Evolutionary conservation across 2,329 filamentous ascomycete genomes (phyloP), one percentile per base, ranked within the genome.

Genomic region (Fonsecaea monophora): DNA sequence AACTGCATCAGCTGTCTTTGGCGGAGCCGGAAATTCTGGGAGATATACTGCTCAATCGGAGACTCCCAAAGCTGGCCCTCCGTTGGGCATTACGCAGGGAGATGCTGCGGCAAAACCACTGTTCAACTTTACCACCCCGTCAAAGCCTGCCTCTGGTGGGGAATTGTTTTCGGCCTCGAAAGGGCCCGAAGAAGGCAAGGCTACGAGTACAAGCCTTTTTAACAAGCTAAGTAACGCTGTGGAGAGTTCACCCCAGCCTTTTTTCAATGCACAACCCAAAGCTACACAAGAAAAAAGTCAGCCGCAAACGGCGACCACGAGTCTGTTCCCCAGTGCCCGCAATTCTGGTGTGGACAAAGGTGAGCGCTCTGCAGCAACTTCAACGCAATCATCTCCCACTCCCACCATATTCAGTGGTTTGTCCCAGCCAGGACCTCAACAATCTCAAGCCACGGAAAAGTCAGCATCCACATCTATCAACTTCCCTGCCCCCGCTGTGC

Each of bases 91-190:
- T 32, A 12, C 45, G 10, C 18, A 18, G n/a, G 55, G 62, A 60
- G 45, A 50, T 48, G 10, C 56, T 6, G 30, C 57, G 15, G 18
- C 48, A 13, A 62, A 53, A 34, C 34, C 68, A 18, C 6, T 21
- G n/a, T 67, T 64, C 57, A 40, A 30, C 6, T 69, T 67, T 55
- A 9, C 57, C n/a, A 37, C 42, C 25, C 50, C 67, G 3, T 53
- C 61, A 21, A 60, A 58, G 30, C 57, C 67, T 60, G 18, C 34
- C 6, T 66, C 62, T 5, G 59, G 45, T 58, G 64, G 64, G 12
- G 64, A 53, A 12, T 34, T 63, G 8, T 69, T 68, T 57, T 60
- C 68, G 25, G 30, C 67, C 10, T 63, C 54, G n/a, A 66, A 67
- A 42, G 30, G 55, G 25, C 25, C 50, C 13, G 34, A 48, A 21